phyloP scores from a whole-genome alignment of 169 alveolate species.

The Eimeria maxima region DNA sequence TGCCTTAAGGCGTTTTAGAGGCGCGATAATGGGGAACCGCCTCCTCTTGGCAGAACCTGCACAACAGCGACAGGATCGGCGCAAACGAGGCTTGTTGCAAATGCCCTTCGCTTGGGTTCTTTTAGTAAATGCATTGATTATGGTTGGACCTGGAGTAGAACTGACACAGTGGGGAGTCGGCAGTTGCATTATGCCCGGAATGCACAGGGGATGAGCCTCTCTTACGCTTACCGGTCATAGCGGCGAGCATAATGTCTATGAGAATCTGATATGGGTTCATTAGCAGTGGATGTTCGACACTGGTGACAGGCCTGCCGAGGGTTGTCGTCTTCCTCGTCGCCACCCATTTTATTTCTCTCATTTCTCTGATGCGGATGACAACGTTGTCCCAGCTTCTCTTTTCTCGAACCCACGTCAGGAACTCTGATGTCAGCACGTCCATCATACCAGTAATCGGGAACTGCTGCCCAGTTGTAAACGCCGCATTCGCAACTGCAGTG shows the following conservation, averaged over 20 bases:
- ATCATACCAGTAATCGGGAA: conserved; percentile 26
- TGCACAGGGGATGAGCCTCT: too few species aligned
- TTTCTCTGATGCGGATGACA: not conserved
- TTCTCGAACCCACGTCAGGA: conserved; percentile 40
- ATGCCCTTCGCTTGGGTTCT: too few species aligned
- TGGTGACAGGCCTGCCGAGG: conserved; percentile 27
- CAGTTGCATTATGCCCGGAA: too few species aligned
- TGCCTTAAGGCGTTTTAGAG: conserved; percentile 25
- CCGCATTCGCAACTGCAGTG: conserved; percentile 13
- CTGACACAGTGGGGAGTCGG: not conserved
- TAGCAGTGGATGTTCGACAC: conserved; percentile 24
- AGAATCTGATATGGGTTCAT: conserved; percentile 46
- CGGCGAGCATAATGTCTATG: not conserved
- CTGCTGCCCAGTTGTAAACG: not conserved
- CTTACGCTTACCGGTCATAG: not conserved
- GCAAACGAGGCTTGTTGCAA: too few species aligned
- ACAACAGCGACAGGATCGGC: not conserved
- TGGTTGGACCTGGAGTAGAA: not conserved
- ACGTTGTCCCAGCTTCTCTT: not conserved
- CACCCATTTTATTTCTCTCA: not conserved
- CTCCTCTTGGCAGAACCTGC: conserved; percentile 49
- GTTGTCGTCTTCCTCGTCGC: not conserved
- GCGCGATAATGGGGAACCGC: conserved; percentile 32
- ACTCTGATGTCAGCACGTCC: not conserved
- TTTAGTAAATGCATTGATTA: too few species aligned